Conservation (phyloP, 2,329 filamentous ascomycete genomes). For the Colletotrichum sp. region DNA sequence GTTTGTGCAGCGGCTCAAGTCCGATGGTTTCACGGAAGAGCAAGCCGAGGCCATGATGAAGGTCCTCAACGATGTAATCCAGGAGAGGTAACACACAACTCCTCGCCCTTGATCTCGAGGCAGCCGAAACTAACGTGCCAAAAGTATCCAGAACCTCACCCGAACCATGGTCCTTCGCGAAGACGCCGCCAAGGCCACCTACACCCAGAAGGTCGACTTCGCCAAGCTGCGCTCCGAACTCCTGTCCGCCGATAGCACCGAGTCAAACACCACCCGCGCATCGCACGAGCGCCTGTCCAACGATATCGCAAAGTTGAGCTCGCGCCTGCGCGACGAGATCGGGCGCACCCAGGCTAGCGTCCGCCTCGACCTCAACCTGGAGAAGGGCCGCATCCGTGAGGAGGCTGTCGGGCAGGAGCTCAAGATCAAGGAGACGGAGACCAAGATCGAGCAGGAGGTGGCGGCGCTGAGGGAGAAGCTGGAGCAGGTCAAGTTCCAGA, state of each 20-base stretch:
- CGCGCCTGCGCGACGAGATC: conserved; percentile 89
- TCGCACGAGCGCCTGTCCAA: conserved; percentile 93
- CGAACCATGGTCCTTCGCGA: conserved; percentile 98
- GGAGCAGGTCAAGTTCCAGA: conserved; percentile 97
- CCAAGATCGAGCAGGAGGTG: conserved; percentile 96
- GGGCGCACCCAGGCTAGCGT: conserved; percentile 93
- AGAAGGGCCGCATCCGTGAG: conserved; percentile 95
- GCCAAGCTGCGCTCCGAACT: conserved; percentile 95
- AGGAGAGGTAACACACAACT: conserved; percentile 73
- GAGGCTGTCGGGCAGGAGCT: conserved; percentile 96
- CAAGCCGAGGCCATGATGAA: conserved; percentile 99
- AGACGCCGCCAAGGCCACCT: conserved; percentile 82
- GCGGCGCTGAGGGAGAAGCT: conserved; percentile 88
- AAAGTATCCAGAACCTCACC: conserved; percentile 92
- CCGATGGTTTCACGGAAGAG: conserved; percentile 93
- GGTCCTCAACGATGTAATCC: conserved; percentile 93
- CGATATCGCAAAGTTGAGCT: conserved; percentile 92
- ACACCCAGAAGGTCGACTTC: conserved; percentile 94
- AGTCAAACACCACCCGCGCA: conserved; percentile 85
- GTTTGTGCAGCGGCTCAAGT: conserved; percentile 88
- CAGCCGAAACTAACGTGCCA: background rate
- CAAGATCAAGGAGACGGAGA: conserved; percentile 98
- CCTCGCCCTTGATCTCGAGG: background rate
- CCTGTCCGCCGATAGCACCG: conserved; percentile 87
- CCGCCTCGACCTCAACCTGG: conserved; percentile 89